Conservation (phyloP, 768 basidiomycete species). For the Mycena epipterygia region DNA sequence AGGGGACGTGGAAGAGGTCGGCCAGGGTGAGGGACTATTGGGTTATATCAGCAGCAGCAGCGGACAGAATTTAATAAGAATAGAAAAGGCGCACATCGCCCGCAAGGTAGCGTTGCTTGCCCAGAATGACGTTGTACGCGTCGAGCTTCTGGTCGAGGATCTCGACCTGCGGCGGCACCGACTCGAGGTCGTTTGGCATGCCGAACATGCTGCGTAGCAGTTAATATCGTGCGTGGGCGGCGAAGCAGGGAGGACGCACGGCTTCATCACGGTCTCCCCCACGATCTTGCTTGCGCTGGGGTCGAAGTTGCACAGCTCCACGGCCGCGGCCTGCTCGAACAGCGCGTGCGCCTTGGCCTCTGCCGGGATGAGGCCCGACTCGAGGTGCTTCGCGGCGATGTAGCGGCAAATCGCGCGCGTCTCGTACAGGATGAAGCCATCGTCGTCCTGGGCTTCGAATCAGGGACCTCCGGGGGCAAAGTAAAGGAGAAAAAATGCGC, state of each 20-base stretch:
- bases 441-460: constrained; percentile 21
- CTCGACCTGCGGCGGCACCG: constrained; percentile 41
- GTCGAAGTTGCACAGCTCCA: constrained; percentile 61
- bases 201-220: no score
- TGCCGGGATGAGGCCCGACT: constrained; percentile 33
- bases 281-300: constrained; percentile 56
- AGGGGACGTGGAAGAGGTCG: constrained; percentile 25
- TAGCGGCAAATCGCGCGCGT: constrained; percentile 48
- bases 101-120: constrained; percentile 69
- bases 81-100: constrained; percentile 58
- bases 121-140: constrained; percentile 68
- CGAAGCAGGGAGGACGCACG: constrained; percentile 47
- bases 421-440: constrained; percentile 48
- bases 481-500: no score
- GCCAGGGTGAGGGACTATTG: neutral
- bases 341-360: constrained; percentile 2
- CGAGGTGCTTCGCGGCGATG: constrained; percentile 32
- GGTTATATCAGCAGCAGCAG: neutral
- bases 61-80: neutral
- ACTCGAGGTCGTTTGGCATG: constrained; percentile 37
- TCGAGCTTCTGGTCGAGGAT: constrained; percentile 58
- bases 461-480: no score
- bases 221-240: neutral
- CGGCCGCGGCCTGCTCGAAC: constrained; percentile 14
- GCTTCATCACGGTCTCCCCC: constrained; percentile 60